Conservation (phyloP, 257 asterid species). For the Gentiana macrophylla region DNA sequence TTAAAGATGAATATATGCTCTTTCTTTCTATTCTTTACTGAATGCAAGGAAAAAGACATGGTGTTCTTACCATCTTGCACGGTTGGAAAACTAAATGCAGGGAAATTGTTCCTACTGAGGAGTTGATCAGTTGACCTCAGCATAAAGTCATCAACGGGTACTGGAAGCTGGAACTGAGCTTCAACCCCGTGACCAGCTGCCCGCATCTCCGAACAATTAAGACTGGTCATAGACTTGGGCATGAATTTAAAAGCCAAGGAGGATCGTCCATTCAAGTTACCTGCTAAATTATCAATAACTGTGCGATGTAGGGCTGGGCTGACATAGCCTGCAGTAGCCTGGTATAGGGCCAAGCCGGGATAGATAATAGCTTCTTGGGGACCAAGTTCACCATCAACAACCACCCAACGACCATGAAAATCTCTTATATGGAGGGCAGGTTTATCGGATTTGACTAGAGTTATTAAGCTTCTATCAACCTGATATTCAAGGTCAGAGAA, state of each 20-base stretch:
- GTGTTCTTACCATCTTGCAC: conserved; percentile 65
- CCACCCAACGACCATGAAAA: conserved; percentile 88
- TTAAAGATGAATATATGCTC: too few species aligned
- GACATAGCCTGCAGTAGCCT: conserved; percentile 92
- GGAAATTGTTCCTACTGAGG: conserved; percentile 49
- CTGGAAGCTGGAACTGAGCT: conserved; percentile 87
- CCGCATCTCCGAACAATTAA: conserved; percentile 87
- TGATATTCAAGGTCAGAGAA: conserved; percentile 76
- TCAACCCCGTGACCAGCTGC: conserved; percentile 98
- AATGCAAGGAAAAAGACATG: conserved; percentile 16
- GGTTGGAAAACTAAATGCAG: conserved; percentile 48
- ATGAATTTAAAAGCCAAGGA: conserved; percentile 79
- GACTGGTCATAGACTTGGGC: conserved; percentile 90
- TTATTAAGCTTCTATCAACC: conserved; percentile 72
- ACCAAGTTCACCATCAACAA: conserved; percentile 85
- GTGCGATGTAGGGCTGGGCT: conserved; percentile 71
- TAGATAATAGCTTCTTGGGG: conserved; percentile 83
- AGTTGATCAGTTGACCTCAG: conserved; percentile 86
- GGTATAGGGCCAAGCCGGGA: conserved; percentile 92
- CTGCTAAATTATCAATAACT: conserved; percentile 47
- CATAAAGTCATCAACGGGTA: conserved; percentile 93
- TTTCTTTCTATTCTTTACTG: neutral
- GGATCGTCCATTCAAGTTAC: conserved; percentile 64
- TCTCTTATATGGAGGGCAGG: conserved; percentile 77
- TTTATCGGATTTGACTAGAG: conserved; percentile 71